Percentiles rank a stretch among this genome's conserved stretches.
These are phyloP conservation scores for Candida golubevii DNA, from an alignment of 805 yeast species.

Conservation along the genomic window DNA sequence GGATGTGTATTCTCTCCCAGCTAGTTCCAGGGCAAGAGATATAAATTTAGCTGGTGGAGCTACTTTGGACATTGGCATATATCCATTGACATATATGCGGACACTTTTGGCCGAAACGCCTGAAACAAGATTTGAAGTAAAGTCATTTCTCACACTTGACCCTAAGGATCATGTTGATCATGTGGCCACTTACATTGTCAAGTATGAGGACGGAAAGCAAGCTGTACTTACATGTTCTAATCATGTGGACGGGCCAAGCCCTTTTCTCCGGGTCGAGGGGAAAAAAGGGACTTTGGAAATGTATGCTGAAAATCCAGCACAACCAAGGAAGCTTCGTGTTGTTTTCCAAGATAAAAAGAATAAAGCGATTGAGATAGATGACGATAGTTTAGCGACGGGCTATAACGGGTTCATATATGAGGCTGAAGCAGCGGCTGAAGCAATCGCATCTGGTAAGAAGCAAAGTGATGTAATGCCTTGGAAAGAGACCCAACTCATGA, in stretches of 20 bases:
- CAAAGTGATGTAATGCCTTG: slow-evolving; percentile 37
- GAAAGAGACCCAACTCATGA: slow-evolving; percentile 44
- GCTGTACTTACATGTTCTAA: slow-evolving; percentile 35
- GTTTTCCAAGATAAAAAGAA: slow-evolving; percentile 24
- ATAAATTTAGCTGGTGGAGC: slow-evolving; percentile 53
- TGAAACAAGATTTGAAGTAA: slow-evolving; percentile 20
- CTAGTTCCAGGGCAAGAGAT: slow-evolving; percentile 34
- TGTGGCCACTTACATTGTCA: slow-evolving; percentile 33
- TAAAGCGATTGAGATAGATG: slow-evolving; percentile 25
- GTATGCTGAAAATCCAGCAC: slow-evolving; percentile 31
- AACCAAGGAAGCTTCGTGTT: slow-evolving; percentile 29
- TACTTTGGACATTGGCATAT: slow-evolving; percentile 52
- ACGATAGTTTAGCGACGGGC: slow-evolving; percentile 24
- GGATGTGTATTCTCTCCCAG: slow-evolving; percentile 28
- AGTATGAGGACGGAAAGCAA: slow-evolving; percentile 38
- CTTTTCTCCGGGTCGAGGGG: slow-evolving; percentile 33
- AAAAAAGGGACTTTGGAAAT: slow-evolving; percentile 30
- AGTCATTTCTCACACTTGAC: slow-evolving; percentile 34
- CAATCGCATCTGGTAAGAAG: slow-evolving; percentile 35
- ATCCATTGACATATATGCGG: slow-evolving; percentile 45
- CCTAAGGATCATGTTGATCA: slow-evolving; percentile 40
- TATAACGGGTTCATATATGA: slow-evolving; percentile 52
- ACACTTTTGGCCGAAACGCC: slow-evolving; percentile 33
- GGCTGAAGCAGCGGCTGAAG: slow-evolving; percentile 51
- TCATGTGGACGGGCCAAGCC: slow-evolving; percentile 23